A percentile compares a stretch with the other conserved stretches of the same genome.
phyloP scores from a whole-genome alignment of 768 basidiomycete genomes.

The Artomyces pyxidatus region DNA sequence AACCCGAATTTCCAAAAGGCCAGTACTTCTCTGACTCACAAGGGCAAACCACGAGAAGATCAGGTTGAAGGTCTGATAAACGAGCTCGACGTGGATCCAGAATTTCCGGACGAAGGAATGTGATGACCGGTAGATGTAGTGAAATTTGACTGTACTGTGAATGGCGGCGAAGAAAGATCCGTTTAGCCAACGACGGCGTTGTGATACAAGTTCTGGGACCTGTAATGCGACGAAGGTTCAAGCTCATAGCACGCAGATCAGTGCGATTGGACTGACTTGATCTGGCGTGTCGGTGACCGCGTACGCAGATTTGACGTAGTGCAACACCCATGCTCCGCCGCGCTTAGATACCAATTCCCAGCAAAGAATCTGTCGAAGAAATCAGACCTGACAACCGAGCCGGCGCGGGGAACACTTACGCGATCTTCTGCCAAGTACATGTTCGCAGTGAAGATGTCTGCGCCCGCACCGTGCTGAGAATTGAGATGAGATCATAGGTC shows the following conservation, averaged over 20 bases:
- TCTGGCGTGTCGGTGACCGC: slow-evolving; percentile 93
- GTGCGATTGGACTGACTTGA: slow-evolving; percentile 39
- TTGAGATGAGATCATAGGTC: background rate
- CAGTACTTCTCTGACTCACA: slow-evolving; percentile 31
- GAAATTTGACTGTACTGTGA: slow-evolving; percentile 87
- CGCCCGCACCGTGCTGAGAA: slow-evolving; percentile 63
- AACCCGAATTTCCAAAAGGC: background rate
- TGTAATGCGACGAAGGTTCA: slow-evolving; percentile 17
- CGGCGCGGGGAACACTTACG: slow-evolving; percentile 26
- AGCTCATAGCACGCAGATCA: background rate
- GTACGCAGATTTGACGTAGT: slow-evolving; percentile 94
- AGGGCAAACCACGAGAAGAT: slow-evolving; percentile 90
- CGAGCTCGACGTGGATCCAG: slow-evolving; percentile 91
- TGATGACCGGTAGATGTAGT: slow-evolving; percentile 89
- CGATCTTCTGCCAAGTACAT: slow-evolving; percentile 95
- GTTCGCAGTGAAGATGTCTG: slow-evolving; percentile 91
- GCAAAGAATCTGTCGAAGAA: slow-evolving; percentile 62
- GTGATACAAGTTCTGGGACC: slow-evolving; percentile 91
- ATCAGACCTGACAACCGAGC: background rate
- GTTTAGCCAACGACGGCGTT: slow-evolving; percentile 94
- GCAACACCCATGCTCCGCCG: slow-evolving; percentile 82
- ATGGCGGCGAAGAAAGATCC: slow-evolving; percentile 97
- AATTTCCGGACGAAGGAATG: slow-evolving; percentile 78
- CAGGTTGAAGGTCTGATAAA: slow-evolving; percentile 86
- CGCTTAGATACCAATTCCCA: slow-evolving; percentile 98